phyloP scores from a whole-genome alignment of 179 eudicot species.

The Spinacia oleracea region DNA sequence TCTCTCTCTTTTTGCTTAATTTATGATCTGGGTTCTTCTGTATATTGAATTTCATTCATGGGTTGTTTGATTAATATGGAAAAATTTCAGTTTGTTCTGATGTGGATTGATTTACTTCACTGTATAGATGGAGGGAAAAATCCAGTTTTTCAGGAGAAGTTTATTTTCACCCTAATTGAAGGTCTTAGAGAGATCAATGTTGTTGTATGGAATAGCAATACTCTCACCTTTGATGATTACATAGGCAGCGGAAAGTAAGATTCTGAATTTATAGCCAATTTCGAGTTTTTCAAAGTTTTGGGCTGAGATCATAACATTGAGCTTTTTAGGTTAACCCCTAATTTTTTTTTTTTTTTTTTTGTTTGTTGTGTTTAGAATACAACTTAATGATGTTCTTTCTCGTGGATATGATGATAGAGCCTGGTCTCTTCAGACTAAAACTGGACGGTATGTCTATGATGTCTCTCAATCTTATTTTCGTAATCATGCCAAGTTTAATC shows the following conservation, averaged over 20 bases:
- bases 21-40: constrained; percentile 7
- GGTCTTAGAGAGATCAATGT: constrained; percentile 73
- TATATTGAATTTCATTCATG: constrained; percentile 4
- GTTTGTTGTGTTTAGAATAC: constrained; percentile 47
- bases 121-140: constrained; percentile 80
- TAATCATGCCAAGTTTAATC: not conserved
- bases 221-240: constrained; percentile 67
- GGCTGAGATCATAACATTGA: constrained; percentile 6
- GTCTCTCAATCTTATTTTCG: not conserved
- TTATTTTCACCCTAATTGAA: constrained; percentile 69
- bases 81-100: not conserved
- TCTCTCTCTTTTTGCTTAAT: constrained; percentile 7
- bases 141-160: constrained; percentile 93
- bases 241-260: constrained; percentile 93
- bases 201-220: constrained; percentile 87
- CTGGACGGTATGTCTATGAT: constrained; percentile 60
- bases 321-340: not conserved
- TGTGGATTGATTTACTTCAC: not conserved
- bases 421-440: constrained; percentile 82
- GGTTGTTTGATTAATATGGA: constrained; percentile 1
- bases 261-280: constrained; percentile 8
- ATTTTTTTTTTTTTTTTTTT: too few species aligned
- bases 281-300: not conserved
- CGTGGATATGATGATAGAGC: constrained; percentile 74
- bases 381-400: constrained; percentile 70